Evolutionary conservation across 805 yeast genomes (phyloP).

Genomic region (Lipomyces chichibuensis): DNA sequence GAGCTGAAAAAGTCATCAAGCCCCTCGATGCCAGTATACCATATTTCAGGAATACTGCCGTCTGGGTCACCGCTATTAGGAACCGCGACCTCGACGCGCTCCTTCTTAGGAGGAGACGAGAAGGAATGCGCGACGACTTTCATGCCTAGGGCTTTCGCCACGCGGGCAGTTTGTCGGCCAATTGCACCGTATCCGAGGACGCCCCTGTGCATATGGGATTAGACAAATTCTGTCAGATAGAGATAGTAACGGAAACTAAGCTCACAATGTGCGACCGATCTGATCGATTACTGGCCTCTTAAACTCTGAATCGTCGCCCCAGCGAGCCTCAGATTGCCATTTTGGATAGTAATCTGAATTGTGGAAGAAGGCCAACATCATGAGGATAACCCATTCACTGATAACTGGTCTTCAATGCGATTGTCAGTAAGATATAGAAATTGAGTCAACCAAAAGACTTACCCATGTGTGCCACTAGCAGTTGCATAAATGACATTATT

Average conservation of each 20-base stretch:
- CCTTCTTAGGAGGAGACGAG: conserved; percentile 32
- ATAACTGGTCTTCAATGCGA: conserved; percentile 26
- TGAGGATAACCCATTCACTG: conserved; percentile 33
- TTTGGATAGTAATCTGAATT: conserved; percentile 17
- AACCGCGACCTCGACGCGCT: conserved; percentile 47
- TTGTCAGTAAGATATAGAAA: neutral
- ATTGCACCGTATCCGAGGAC: conserved; percentile 76
- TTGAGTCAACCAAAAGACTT: neutral
- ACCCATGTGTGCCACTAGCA: conserved; percentile 38
- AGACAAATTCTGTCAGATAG: neutral
- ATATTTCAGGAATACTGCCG: conserved; percentile 47
- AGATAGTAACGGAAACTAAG: neutral
- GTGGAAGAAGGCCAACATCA: conserved; percentile 32
- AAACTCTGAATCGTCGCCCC: conserved; percentile 28
- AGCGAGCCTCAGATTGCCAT: conserved; percentile 32
- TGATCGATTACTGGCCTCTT: conserved; percentile 18
- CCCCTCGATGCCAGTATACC: conserved; percentile 52
- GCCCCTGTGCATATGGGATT: conserved; percentile 48
- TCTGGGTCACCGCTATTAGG: conserved; percentile 54
- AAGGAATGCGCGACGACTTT: conserved; percentile 47
- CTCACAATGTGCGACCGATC: conserved; percentile 29
- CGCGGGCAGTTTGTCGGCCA: conserved; percentile 64
- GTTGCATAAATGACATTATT: conserved; percentile 26
- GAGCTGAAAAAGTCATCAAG: conserved; percentile 51
- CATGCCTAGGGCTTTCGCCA: conserved; percentile 63